Conservation (phyloP, 805 yeast species). For the Diddensiella transvaalensis region DNA sequence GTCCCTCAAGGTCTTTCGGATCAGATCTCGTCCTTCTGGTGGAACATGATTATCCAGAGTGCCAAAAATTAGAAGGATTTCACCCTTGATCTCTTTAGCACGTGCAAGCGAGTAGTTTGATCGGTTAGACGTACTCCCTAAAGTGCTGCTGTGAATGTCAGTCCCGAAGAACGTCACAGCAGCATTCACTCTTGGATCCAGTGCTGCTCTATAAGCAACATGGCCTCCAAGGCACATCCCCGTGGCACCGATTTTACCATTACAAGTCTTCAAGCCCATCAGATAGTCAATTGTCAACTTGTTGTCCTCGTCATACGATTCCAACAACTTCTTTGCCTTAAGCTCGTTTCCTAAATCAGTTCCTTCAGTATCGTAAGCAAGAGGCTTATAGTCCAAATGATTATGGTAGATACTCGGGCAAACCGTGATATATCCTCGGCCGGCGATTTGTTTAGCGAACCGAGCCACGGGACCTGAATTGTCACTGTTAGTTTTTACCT, state of each 20-base stretch:
- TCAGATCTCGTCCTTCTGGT: constrained; percentile 68
- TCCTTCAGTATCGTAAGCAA: constrained; percentile 67
- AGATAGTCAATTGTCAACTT: constrained; percentile 61
- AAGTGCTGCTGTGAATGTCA: constrained; percentile 64
- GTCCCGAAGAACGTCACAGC: constrained; percentile 77
- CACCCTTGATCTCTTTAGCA: constrained; percentile 53
- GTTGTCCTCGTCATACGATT: constrained; percentile 74
- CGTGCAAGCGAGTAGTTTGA: constrained; percentile 53
- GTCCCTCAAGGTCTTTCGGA: constrained; percentile 56
- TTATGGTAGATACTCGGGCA: constrained; percentile 79
- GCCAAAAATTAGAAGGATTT: constrained; percentile 66
- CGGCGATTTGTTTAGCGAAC: constrained; percentile 73
- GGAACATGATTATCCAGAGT: constrained; percentile 80
- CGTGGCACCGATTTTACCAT: constrained; percentile 72
- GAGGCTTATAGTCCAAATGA: constrained; percentile 57
- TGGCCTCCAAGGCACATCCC: constrained; percentile 91
- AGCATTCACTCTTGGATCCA: constrained; percentile 62
- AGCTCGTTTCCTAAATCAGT: constrained; percentile 70
- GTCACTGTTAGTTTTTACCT: neutral
- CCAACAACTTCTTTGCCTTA: constrained; percentile 63
- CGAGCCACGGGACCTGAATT: constrained; percentile 66
- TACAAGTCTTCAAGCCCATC: constrained; percentile 54
- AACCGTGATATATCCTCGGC: constrained; percentile 75
- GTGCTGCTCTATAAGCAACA: constrained; percentile 65
- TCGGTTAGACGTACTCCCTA: constrained; percentile 62